Percentiles rank a stretch among this genome's conserved stretches.
These are phyloP conservation scores for Pyrenula aspistea DNA, from an alignment of 495 filamentous ascomycete genomes.

Conservation along the genomic window DNA sequence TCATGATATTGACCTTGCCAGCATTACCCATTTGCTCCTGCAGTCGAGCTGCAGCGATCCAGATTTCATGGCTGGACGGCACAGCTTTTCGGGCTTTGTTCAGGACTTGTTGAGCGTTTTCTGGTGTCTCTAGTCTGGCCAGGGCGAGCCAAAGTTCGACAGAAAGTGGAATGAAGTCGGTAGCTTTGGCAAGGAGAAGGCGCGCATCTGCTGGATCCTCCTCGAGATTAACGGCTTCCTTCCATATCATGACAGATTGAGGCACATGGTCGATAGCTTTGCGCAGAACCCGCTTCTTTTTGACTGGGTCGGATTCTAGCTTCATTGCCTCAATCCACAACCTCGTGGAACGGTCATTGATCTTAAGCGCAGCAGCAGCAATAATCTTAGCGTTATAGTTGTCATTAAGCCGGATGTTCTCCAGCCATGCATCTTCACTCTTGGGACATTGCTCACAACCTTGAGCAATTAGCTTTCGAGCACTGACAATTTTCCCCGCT, in stretches of 20 bases:
- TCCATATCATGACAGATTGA: constrained; percentile 90
- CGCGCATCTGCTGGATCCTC: constrained; percentile 78
- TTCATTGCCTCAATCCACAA: constrained; percentile 95
- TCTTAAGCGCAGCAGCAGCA: constrained; percentile 84
- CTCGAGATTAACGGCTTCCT: constrained; percentile 91
- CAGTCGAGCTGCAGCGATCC: constrained; percentile 86
- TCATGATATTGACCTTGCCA: constrained; percentile 80
- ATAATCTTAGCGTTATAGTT: constrained; percentile 89
- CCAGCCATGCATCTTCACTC: constrained; percentile 90
- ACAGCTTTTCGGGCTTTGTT: constrained; percentile 92
- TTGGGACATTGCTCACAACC: constrained; percentile 87
- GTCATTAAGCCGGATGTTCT: constrained; percentile 86
- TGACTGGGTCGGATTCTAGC: constrained; percentile 64
- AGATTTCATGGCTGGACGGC: constrained; percentile 84
- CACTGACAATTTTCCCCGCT: constrained; percentile 79
- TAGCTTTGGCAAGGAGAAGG: constrained; percentile 80
- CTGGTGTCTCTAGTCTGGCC: constrained; percentile 74
- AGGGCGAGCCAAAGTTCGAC: constrained; percentile 92
- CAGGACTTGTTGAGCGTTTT: constrained; percentile 85
- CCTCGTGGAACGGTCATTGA: constrained; percentile 75
- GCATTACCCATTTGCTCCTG: constrained; percentile 79
- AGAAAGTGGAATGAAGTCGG: constrained; percentile 83
- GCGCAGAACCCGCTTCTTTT: constrained; percentile 81
- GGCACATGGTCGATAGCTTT: constrained; percentile 82
- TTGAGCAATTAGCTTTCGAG: constrained; percentile 69